Base-by-base conservation (phyloP, 306 rosid species). In the Casuarina glauca region DNA sequence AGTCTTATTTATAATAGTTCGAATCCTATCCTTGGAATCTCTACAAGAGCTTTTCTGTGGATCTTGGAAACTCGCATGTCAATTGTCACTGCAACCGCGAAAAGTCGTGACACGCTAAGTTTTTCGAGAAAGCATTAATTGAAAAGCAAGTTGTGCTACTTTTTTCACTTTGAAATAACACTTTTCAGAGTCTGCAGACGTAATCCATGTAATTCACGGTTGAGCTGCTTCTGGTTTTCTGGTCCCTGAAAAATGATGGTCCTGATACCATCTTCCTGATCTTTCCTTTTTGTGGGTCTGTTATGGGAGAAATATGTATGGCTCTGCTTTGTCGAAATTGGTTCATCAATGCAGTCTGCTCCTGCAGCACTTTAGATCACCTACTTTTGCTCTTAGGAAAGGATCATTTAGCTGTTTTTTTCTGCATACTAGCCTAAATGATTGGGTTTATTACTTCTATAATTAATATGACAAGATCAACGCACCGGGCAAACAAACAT, bases 1-100 rank as follows among this genome's bases (percentile, higher is more conserved):
- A 42, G 36, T 41, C 43, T 38, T 89, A 91, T 91, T 88, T 95
- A 90, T 92, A 94, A 20, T 52, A 38, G 78, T 20, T 70, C 2
- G 5, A 15, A 17, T 5, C 46, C 70, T 42, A 11, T 64, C 9
- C n/a, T 12, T 7, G 38, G 76, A 35, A 64, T 82, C 69, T 66
- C 43, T 36, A 71, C 76, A 52, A 64, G 38, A 70, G 61, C 50
- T 80, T 88, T 80, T 88, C 43, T 48, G 89, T 89, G 97, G 95
- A 86, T 72, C 61, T 69, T 51, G 84, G 84, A 72, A 62, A 83
- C 58, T 82, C 63, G 61, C 20, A 63, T 58, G 95, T 89, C 93
- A 75, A 69, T 81, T 83, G 74, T 83, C 93, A 78, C 55, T 52
- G 53, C 4, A 77, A 70, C 68, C 57, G 74, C 69, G 78, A 70